A percentile compares a stretch with the other conserved stretches of the same genome.
These are phyloP conservation scores for Camellia granthamiana DNA, from an alignment of 148 eudicot species.

Conservation along the genomic window DNA sequence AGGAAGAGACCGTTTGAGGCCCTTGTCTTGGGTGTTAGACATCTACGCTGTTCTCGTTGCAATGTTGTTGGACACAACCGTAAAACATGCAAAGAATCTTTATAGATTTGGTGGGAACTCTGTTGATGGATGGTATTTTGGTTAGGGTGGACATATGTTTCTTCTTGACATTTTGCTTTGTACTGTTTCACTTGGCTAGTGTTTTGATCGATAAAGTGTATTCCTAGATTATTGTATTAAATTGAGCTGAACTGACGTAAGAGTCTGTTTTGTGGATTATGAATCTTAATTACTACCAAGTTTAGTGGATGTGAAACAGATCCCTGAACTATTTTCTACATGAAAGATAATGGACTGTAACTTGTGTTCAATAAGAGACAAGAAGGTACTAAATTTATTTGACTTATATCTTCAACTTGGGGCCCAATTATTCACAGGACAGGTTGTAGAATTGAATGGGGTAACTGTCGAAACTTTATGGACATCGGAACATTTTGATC, in stretches of 20 bases:
- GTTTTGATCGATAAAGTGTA: not conserved
- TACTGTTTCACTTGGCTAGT: not conserved
- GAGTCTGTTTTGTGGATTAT: not conserved
- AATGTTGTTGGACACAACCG: not conserved
- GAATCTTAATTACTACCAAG: not conserved
- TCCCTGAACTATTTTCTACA: not conserved
- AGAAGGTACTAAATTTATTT: no score
- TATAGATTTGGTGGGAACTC: not conserved
- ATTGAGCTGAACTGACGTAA: not conserved
- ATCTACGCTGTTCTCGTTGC: not conserved
- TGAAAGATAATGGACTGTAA: not conserved
- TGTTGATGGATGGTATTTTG: not conserved
- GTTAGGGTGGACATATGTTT: not conserved
- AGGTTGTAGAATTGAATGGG: no score
- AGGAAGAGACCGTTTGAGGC: not conserved
- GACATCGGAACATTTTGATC: not conserved
- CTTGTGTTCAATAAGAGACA: not conserved
- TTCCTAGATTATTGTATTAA: not conserved
- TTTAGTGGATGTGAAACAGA: not conserved
- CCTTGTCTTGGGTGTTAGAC: not conserved
- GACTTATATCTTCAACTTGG: not conserved
- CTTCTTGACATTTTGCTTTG: not conserved
- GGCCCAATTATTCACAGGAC: not conserved
- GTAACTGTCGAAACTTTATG: not conserved
- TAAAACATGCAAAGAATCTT: not conserved